phyloP scores from a whole-genome alignment of 2,329 filamentous ascomycete species.

The Beauveria asiatica region DNA sequence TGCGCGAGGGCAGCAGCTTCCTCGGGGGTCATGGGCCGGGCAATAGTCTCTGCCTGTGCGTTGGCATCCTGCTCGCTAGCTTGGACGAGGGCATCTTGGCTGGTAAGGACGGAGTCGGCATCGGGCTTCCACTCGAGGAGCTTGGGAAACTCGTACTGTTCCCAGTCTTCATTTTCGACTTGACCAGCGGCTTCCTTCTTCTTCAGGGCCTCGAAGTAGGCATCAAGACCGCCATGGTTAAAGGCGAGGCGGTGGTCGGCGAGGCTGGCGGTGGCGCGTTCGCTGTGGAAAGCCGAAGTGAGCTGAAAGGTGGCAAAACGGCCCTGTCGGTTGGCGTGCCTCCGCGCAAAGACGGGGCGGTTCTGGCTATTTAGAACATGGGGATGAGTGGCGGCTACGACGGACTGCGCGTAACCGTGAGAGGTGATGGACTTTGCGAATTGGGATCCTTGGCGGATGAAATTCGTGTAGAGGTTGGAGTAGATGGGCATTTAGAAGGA shows the following conservation, averaged over 20 bases:
- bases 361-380: slow-evolving; percentile 68
- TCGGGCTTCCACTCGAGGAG: slow-evolving; percentile 80
- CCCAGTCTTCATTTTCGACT: slow-evolving; percentile 69
- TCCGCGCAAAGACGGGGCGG: slow-evolving; percentile 53
- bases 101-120: slow-evolving; percentile 46
- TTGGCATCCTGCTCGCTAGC: slow-evolving; percentile 24
- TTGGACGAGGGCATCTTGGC: slow-evolving; percentile 42
- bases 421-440: slow-evolving; percentile 85
- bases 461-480: slow-evolving; percentile 61
- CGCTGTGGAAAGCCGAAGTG: slow-evolving; percentile 67
- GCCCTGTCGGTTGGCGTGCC: slow-evolving; percentile 45
- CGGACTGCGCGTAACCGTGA: slow-evolving; percentile 95
- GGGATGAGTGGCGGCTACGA: slow-evolving; percentile 85
- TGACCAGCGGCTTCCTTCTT: slow-evolving; percentile 58
- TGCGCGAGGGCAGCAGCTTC: slow-evolving; percentile 61
- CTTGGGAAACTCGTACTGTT: slow-evolving; percentile 81
- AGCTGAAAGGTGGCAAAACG: slow-evolving; percentile 52
- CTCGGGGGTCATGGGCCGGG: slow-evolving; percentile 33
- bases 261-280: slow-evolving; percentile 42
- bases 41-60: slow-evolving; percentile 27
- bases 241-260: slow-evolving; percentile 47
- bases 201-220: slow-evolving; percentile 87
- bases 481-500: slow-evolving; percentile 84
- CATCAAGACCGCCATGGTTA: slow-evolving; percentile 64
- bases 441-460: slow-evolving; percentile 90